phyloP scores from a whole-genome alignment of 305 asterid genomes.

The Fraxinus dipetala region DNA sequence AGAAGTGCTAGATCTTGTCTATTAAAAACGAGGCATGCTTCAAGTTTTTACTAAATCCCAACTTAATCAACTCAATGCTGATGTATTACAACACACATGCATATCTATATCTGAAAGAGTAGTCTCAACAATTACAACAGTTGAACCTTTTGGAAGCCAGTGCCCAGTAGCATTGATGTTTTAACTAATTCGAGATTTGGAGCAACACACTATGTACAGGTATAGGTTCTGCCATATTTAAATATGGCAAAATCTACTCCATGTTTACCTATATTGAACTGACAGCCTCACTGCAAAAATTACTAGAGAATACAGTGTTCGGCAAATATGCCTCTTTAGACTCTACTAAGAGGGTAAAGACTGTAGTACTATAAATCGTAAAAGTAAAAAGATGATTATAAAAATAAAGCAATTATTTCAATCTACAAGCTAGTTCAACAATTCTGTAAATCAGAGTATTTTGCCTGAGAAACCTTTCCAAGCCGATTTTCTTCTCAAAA shows the following conservation, averaged over 20 bases:
- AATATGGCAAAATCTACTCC: constrained; percentile 4
- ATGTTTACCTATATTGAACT: constrained; percentile 3
- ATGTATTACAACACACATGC: not conserved
- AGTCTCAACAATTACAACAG: not conserved
- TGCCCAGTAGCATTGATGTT: not conserved
- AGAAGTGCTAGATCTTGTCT: not conserved
- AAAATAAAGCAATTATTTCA: not conserved
- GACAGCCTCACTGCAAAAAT: not conserved
- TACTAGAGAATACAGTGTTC: not conserved
- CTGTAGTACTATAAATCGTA: not conserved
- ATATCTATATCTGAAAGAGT: not conserved
- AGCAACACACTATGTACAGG: not conserved
- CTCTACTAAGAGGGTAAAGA: not conserved
- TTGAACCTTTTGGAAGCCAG: not conserved
- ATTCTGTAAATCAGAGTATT: not conserved
- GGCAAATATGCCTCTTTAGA: not conserved
- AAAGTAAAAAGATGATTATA: not conserved
- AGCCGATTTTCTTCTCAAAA: not conserved
- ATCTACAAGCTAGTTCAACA: not conserved
- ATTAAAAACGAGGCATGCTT: not conserved
- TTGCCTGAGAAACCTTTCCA: not conserved
- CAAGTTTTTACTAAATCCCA: not conserved
- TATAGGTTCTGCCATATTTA: not conserved
- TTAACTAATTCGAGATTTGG: constrained; percentile 12
- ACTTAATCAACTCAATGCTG: not conserved